Base-by-base conservation (phyloP, 345 rosid species). In the Dipteronia sinensis region DNA sequence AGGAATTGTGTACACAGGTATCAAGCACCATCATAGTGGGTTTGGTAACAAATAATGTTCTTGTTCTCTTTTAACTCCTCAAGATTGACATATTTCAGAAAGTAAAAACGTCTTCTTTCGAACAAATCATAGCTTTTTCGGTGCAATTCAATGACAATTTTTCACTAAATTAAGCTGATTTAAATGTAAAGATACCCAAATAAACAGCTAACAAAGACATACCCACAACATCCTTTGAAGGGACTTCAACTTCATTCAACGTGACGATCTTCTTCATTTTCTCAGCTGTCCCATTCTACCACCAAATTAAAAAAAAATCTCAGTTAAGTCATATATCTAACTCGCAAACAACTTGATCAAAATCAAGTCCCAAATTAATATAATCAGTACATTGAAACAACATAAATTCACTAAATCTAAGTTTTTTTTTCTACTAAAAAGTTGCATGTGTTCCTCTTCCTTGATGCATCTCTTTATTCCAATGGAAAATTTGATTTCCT, bases 171-270 rank as follows among this genome's bases (percentile, higher is more conserved):
- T 68, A 46, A 15, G 13, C 11, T 20, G 15, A 47, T 17, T 19
- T 29, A 34, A 31, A 71, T 13, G 16, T 49, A 49, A 46, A 27
- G 47, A 23, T 7, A 29, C 44, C 10, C 10, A 31, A 29, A 19
- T 12, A 64, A 62, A 17, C 13, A 65, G 44, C 42, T 46, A 53
- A 22, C 46, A 38, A 29, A 73, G 46, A 53, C 85, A 77, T 78
- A 90, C 92, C 96, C 5, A 88, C 96, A 64, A 80, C 87, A 65
- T 90, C 93, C 78, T n/a, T n/a, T n/a, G n/a, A n/a, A n/a, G 96
- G 96, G 47, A 91, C 88, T 67, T 91, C 93, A 72, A 89, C 90
- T 85, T 85, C 86, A 62, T 91, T 91, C 83, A 91, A 79, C 20
- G 85, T 42, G 49, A 91, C 88, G 51, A 91, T 88, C 91, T 86